Base-by-base conservation (phyloP, 2,329 filamentous ascomycete species). In the Didymella glomerata region DNA sequence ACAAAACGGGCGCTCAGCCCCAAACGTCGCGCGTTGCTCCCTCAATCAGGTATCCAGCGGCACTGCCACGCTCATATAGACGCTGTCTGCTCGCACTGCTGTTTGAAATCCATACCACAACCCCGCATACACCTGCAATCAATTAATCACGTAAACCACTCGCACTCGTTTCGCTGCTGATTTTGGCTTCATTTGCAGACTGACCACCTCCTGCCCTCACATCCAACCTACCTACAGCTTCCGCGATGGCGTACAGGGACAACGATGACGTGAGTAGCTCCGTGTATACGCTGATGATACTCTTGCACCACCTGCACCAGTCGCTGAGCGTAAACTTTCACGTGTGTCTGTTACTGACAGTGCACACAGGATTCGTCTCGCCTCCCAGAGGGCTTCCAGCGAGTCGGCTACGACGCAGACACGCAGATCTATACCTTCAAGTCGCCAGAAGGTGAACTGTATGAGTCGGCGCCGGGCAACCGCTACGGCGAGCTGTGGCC, bases 361-460 rank as follows among this genome's bases (percentile, higher is more conserved):
- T 9, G 5, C 16, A 20, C 22, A 6, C 47, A 77, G 74, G 84
- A 86, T 62, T 78, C 81, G 22, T 78, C 83, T 56, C 83, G 84
- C 42, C 80, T 87, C 16, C 84, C 85, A 2, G 77, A 82, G 40
- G 84, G 84, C 72, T 84, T 86, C 80, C 70, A 76, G 41, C 80
- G 84, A 56, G 76, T 84, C 27, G 83, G 83, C 63, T 86, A 87
- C 75, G 84, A 86, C 61, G 82, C 83, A 54, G 84, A 86, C 70
- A 81, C 78, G 1, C 79, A 84, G 65, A 74, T 77, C 51, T 86
- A 86, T 73, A 84, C 81, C 20, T 86, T 82, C 72, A 78, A 78
- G 54, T 83, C 84, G 54, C 45, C 64, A 24, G 77, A 82, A 45
- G 84, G 84, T 45, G 80, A 74, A 55, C 74, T 77, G 64, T 86